Evolutionary conservation across 2,329 filamentous ascomycete genomes (phyloP).

Genomic region (Fusarium fracticaudum): DNA sequence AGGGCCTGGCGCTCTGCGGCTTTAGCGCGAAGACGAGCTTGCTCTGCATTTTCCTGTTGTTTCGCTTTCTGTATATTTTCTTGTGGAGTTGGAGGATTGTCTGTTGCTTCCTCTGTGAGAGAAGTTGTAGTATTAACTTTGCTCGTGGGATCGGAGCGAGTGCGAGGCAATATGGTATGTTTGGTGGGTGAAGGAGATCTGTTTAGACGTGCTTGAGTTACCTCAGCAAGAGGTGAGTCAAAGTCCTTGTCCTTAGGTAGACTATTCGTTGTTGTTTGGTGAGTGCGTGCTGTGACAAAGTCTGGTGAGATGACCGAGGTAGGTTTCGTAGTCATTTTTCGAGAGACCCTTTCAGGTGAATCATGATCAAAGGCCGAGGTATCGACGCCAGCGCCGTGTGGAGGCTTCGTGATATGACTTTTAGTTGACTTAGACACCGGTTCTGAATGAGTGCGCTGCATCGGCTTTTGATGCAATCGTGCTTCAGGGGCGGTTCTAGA

Average conservation of each 20-base stretch:
- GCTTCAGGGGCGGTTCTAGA: conserved; percentile 1
- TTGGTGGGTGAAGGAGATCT: conserved; percentile 51
- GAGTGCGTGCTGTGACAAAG: conserved; percentile 55
- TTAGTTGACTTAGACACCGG: conserved; percentile 19
- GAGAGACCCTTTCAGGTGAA: conserved; percentile 30
- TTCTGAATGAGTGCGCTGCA: conserved; percentile 38
- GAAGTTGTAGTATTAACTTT: neutral
- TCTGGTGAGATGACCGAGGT: conserved; percentile 46
- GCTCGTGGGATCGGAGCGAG: conserved; percentile 53
- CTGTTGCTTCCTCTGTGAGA: neutral
- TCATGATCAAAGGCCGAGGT: conserved; percentile 52
- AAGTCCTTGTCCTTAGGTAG: conserved; percentile 38
- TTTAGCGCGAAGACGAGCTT: conserved; percentile 43
- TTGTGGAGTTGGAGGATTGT: neutral
- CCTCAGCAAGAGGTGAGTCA: conserved; percentile 53
- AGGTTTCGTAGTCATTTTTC: conserved; percentile 10
- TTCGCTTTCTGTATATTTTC: conserved; percentile 9
- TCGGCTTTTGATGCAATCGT: conserved; percentile 12
- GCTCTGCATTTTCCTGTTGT: conserved; percentile 31
- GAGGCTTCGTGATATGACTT: conserved; percentile 26
- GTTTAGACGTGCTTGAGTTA: conserved; percentile 54
- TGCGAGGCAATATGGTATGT: conserved; percentile 26
- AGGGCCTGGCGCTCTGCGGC: conserved; percentile 54
- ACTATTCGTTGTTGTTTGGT: conserved; percentile 44
- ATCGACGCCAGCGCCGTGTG: conserved; percentile 48